These are phyloP conservation scores for Iberis pinnata DNA, from an alignment of 345 rosid genomes.

Conservation along the genomic window DNA sequence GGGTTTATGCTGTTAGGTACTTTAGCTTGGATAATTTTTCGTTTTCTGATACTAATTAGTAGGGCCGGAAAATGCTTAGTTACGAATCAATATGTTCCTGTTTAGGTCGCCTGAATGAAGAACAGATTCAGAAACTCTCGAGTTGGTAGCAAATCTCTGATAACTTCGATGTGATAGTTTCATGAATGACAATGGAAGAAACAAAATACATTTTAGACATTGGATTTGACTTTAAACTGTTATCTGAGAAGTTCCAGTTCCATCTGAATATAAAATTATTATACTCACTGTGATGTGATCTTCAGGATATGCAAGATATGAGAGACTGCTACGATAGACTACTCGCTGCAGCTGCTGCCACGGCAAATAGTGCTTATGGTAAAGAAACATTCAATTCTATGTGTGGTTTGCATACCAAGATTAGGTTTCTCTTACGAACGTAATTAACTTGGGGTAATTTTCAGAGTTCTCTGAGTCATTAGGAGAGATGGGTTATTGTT, in stretches of 20 bases:
- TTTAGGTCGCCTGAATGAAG: too few relatives aligned
- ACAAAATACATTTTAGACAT: neutral
- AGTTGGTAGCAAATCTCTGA: constrained; percentile 12
- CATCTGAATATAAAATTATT: neutral
- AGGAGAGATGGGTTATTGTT: constrained; percentile 87
- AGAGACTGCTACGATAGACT: constrained; percentile 91
- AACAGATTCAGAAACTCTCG: constrained; percentile 1
- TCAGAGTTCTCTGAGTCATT: constrained; percentile 94
- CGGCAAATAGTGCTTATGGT: constrained; percentile 95
- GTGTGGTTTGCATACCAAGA: too few relatives aligned
- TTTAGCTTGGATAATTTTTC: neutral
- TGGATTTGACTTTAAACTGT: neutral
- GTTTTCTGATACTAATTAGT: neutral
- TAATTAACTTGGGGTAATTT: too few relatives aligned
- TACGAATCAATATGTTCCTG: neutral
- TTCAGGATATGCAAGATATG: constrained; percentile 86
- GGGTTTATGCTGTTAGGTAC: constrained; percentile 32
- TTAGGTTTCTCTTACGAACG: too few relatives aligned
- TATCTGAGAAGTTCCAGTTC: neutral
- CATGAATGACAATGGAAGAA: neutral
- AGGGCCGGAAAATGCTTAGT: constrained; percentile 3
- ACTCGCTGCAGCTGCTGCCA: constrained; percentile 88
- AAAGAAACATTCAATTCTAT: constrained; percentile 1
- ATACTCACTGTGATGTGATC: neutral
- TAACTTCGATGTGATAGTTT: constrained; percentile 2